Conservation (phyloP, 2,329 filamentous ascomycete genomes). For the Microsporum audouinii region DNA sequence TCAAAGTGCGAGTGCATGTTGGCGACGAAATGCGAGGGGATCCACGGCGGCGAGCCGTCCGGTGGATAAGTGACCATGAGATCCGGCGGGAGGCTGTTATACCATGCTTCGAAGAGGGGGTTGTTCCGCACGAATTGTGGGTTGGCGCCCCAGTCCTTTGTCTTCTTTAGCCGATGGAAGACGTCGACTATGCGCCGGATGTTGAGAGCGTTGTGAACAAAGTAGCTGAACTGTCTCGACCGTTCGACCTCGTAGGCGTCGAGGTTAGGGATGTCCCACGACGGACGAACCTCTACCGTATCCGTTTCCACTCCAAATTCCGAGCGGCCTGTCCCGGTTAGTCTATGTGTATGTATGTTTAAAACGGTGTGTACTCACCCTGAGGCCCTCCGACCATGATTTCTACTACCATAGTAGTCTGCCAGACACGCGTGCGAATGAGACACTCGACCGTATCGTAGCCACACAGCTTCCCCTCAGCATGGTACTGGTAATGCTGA, state of each 20-base stretch:
- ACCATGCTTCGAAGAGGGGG: slow-evolving; percentile 63
- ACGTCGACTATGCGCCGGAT: slow-evolving; percentile 65
- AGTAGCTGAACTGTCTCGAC: slow-evolving; percentile 75
- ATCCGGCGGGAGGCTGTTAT: slow-evolving; percentile 64
- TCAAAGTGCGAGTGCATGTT: slow-evolving; percentile 87
- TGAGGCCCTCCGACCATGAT: slow-evolving; percentile 89
- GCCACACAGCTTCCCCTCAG: slow-evolving; percentile 58
- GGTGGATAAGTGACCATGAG: slow-evolving; percentile 64
- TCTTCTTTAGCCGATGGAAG: slow-evolving; percentile 62
- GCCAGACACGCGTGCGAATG: slow-evolving; percentile 80
- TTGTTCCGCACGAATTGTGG: slow-evolving; percentile 72
- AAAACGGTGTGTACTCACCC: slow-evolving; percentile 45
- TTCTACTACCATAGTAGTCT: slow-evolving; percentile 73
- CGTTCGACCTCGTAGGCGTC: slow-evolving; percentile 65
- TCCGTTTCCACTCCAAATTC: slow-evolving; percentile 66
- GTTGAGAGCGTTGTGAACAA: slow-evolving; percentile 64
- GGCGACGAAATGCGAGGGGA: slow-evolving; percentile 75
- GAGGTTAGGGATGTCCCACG: slow-evolving; percentile 50
- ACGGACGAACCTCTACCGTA: slow-evolving; percentile 62
- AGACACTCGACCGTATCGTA: slow-evolving; percentile 63
- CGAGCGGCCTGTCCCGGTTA: slow-evolving; percentile 48
- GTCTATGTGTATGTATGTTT: not conserved
- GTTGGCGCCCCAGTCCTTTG: slow-evolving; percentile 76
- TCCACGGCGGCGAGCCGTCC: slow-evolving; percentile 70
- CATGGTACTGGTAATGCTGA: slow-evolving; percentile 72